Percentiles rank a stretch among this genome's conserved stretches.
Conservation (phyloP, 2,329 filamentous ascomycete species). For the Cladosporium austrohemisphaericum region DNA sequence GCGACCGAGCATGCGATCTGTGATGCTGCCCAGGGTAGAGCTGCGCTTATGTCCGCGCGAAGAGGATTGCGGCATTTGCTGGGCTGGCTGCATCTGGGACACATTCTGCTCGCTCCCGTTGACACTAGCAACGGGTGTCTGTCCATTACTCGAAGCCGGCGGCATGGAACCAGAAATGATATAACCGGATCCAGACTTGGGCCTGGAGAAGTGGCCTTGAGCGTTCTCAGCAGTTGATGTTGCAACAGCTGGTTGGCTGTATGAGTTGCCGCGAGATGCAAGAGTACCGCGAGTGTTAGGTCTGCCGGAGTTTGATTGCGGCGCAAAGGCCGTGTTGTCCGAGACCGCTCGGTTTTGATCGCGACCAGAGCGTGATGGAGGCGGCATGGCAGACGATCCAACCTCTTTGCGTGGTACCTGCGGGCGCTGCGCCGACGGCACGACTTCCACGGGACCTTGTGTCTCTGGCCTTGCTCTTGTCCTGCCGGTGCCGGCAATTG, state of each 20-base stretch:
- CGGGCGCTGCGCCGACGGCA: constrained; percentile 28
- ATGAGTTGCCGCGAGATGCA: constrained; percentile 70
- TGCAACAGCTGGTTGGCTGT: constrained; percentile 83
- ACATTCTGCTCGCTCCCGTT: constrained; percentile 48
- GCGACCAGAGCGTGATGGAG: constrained; percentile 36
- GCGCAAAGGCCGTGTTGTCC: constrained; percentile 38
- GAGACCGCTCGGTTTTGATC: constrained; percentile 51
- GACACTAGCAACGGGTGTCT: constrained; percentile 4
- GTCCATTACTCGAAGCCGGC: not conserved
- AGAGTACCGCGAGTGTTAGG: constrained; percentile 81
- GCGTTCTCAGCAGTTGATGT: constrained; percentile 84
- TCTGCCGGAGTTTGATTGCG: constrained; percentile 47
- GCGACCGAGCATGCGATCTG: constrained; percentile 79
- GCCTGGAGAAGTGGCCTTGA: constrained; percentile 84
- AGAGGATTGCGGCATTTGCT: constrained; percentile 12
- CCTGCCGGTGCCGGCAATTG: constrained; percentile 34
- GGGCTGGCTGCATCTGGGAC: constrained; percentile 44
- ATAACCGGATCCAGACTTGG: constrained; percentile 60
- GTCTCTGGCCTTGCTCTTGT: constrained; percentile 54
- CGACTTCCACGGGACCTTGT: constrained; percentile 49
- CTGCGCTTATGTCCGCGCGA: constrained; percentile 62
- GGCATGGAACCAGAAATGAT: constrained; percentile 66
- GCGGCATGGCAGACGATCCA: constrained; percentile 29
- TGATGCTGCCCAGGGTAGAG: constrained; percentile 56
- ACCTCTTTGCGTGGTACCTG: constrained; percentile 23